Evolutionary conservation across 2,329 filamentous ascomycete genomes (phyloP), one percentile per base, ranked within the genome.

Genomic region (Cytospora piceicola): DNA sequence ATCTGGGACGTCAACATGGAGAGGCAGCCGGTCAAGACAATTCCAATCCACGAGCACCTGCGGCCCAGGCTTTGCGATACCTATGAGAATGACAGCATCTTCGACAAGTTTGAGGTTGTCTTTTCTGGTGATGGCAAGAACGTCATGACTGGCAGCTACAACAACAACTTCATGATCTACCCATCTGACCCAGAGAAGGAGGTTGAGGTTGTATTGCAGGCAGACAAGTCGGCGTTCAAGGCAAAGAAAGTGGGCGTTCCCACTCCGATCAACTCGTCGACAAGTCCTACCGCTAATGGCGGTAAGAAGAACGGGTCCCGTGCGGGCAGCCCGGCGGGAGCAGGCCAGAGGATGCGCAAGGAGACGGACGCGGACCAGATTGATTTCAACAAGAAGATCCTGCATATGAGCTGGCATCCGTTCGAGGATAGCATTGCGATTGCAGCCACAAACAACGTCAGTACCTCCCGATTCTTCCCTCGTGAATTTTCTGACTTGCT

Each of bases 91-190:
- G 95, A 99, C 76, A 97, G 93, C 78, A 99, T 99, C 75, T 99
- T 99, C 75, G 95, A 99, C 86, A 99, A 99, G 79, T 99, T 99
- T 71, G 95, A 99, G 80, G 95, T 99, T 52, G 94, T 98, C 61
- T 99, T 99, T 81, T 98, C 94, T 2, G 95, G 95, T 29, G 94
- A 98, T 78, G 93, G 93, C 49, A 96, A 97, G 85, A 98, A 99
- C 73, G 95, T 98, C 71, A 99, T 99, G 95, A 99, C 95, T 7
- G 95, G 95, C 72, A 97, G 93, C 76, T 99, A 99, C 84, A 99
- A 99, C 85, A 99, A 99, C 83, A 99, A 99, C 82, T 98, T 99
- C 84, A 99, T 99, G 95, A 99, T 99, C 75, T 99, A 98, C 78
- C 95, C 95, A 5, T 95, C 94, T 30, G 94, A 98, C 74, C 92